A percentile compares a stretch with the other conserved stretches of the same genome.
Conservation (phyloP, 2,329 filamentous ascomycete genomes). For the Trichoderma hamatum region DNA sequence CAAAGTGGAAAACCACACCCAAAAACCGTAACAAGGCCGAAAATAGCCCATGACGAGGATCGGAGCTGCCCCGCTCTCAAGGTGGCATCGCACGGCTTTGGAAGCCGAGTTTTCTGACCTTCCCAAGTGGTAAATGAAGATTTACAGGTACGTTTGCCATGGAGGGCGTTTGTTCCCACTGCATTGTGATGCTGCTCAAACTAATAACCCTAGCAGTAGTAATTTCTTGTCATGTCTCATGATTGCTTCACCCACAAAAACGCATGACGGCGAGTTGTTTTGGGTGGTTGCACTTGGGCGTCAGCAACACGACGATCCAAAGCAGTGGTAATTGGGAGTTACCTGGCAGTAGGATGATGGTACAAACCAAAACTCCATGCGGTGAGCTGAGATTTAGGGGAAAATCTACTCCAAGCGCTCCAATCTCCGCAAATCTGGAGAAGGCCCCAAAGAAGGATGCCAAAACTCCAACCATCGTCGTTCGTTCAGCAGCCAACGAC, state of each 20-base stretch:
- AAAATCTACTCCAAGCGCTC: background rate
- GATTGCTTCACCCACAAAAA: background rate
- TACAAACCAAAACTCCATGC: background rate
- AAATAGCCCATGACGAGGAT: background rate
- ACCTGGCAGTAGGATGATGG: too few relatives aligned
- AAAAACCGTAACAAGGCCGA: background rate
- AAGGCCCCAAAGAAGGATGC: background rate
- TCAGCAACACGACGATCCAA: background rate
- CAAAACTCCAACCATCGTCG: too few relatives aligned
- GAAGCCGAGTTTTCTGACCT: constrained; percentile 12
- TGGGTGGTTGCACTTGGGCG: background rate
- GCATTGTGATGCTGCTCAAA: background rate
- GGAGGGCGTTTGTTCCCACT: background rate
- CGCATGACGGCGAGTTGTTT: background rate
- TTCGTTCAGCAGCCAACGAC: background rate
- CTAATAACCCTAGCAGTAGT: background rate
- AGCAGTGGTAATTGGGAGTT: background rate
- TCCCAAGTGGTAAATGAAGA: constrained; percentile 1
- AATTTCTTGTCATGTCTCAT: background rate
- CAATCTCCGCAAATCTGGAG: background rate
- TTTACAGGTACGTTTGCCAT: background rate
- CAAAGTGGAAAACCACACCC: background rate
- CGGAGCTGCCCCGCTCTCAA: background rate
- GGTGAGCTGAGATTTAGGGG: background rate
- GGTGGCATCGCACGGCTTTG: constrained; percentile 5